A percentile compares a stretch with the other conserved stretches of the same genome.
These are phyloP conservation scores for Salvia splendens DNA, from an alignment of 257 asterid species.

Conservation along the genomic window DNA sequence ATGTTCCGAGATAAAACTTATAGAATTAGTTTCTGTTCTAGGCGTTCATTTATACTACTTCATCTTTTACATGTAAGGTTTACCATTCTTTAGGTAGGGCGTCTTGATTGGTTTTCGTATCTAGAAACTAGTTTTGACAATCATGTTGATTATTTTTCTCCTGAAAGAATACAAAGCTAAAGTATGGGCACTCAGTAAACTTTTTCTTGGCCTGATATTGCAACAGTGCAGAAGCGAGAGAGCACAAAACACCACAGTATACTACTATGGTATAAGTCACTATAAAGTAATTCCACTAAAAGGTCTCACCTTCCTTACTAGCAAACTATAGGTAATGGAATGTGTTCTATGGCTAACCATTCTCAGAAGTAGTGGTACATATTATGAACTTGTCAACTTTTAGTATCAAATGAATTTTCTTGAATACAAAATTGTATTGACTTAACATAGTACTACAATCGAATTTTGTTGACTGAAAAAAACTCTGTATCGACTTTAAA, in stretches of 20 bases:
- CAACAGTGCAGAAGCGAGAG: neutral
- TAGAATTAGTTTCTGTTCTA: neutral
- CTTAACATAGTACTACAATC: neutral
- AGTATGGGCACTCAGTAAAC: neutral
- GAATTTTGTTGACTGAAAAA: neutral
- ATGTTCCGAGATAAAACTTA: constrained; percentile 1
- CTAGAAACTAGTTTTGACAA: constrained; percentile 1
- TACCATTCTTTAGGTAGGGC: constrained; percentile 13
- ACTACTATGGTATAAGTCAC: neutral
- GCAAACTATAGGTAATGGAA: constrained; percentile 8
- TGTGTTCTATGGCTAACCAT: neutral
- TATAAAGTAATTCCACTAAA: constrained; percentile 1
- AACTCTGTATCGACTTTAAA: neutral
- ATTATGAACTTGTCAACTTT: constrained; percentile 9
- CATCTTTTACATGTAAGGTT: neutral
- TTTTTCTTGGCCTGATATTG: neutral
- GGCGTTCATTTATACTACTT: neutral
- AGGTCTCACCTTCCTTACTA: neutral
- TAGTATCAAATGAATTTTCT: neutral
- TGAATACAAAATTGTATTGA: neutral
- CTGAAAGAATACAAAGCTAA: constrained; percentile 9
- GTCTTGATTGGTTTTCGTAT: neutral
- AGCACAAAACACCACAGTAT: constrained; percentile 3
- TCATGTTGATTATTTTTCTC: constrained; percentile 11
- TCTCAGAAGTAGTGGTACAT: neutral